Evolutionary conservation across 179 eudicot species (phyloP).

Genomic region (Beta lomatogona): DNA sequence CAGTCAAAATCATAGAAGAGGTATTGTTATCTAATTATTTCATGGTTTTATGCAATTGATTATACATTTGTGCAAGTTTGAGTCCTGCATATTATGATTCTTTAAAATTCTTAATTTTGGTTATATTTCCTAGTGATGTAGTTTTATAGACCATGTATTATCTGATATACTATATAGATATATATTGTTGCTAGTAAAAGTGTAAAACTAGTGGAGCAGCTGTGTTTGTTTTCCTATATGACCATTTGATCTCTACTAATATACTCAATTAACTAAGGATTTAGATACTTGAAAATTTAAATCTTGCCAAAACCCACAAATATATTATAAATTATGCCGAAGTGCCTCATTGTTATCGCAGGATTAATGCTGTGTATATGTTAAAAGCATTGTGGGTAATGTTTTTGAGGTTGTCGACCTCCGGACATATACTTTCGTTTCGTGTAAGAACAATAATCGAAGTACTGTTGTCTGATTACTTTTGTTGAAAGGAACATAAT

Average conservation of each 20-base stretch:
- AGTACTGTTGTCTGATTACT: neutral
- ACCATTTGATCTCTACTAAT: neutral
- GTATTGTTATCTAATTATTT: conserved; percentile 31
- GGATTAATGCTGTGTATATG: neutral
- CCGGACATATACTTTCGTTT: neutral
- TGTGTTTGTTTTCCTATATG: too few species aligned
- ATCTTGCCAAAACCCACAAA: neutral
- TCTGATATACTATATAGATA: neutral
- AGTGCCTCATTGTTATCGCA: neutral
- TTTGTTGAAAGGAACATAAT: neutral
- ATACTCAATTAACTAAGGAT: neutral
- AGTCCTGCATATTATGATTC: neutral
- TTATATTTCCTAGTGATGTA: neutral
- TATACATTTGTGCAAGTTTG: neutral
- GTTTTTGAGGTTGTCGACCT: neutral
- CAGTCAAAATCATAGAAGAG: conserved; percentile 91
- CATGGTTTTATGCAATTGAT: neutral
- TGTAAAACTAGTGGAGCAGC: too few species aligned
- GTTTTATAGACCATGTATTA: neutral
- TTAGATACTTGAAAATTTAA: neutral
- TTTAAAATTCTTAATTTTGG: conserved; percentile 2
- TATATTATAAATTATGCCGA: neutral
- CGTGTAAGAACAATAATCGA: neutral
- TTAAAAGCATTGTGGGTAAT: neutral
- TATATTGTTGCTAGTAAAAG: neutral